Percentiles rank a stretch among this genome's conserved stretches.
Evolutionary conservation across 1,284 basidiomycete species (phyloP).

Genomic region (Boletellus deceptivus): DNA sequence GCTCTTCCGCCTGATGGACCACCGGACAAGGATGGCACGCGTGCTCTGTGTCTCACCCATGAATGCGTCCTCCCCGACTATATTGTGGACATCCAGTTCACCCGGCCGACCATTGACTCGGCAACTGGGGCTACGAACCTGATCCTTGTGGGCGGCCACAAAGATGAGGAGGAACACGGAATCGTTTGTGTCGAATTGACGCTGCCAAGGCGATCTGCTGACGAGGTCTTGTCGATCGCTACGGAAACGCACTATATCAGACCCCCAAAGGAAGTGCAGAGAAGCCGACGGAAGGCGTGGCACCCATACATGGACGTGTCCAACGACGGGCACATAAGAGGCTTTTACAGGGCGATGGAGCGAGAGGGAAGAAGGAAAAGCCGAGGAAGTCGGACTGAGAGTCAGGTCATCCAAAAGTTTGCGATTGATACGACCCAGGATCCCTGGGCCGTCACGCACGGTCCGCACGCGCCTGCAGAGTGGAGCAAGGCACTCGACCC

Average conservation of each 20-base stretch:
- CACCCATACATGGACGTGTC: neutral
- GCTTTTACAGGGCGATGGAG: neutral
- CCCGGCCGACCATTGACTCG: neutral
- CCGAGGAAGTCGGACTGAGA: neutral
- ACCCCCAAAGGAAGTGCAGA: neutral
- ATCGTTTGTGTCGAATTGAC: neutral
- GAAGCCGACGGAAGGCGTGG: neutral
- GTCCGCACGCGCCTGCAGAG: neutral
- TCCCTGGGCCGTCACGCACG: neutral
- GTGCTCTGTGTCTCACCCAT: neutral
- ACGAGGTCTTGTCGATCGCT: neutral
- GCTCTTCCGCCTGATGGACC: neutral
- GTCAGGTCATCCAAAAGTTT: neutral
- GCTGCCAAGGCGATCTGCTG: neutral
- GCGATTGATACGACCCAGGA: neutral
- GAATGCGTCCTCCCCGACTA: neutral
- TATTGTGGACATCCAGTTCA: neutral
- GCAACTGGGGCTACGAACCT: neutral
- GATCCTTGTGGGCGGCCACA: neutral
- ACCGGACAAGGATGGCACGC: neutral
- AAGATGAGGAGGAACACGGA: neutral
- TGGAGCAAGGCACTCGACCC: neutral
- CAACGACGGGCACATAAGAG: neutral
- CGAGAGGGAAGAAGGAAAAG: neutral
- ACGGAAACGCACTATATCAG: neutral